Base-by-base conservation (phyloP, 2,329 filamentous ascomycete genomes). In the Aspergillus sp. region DNA sequence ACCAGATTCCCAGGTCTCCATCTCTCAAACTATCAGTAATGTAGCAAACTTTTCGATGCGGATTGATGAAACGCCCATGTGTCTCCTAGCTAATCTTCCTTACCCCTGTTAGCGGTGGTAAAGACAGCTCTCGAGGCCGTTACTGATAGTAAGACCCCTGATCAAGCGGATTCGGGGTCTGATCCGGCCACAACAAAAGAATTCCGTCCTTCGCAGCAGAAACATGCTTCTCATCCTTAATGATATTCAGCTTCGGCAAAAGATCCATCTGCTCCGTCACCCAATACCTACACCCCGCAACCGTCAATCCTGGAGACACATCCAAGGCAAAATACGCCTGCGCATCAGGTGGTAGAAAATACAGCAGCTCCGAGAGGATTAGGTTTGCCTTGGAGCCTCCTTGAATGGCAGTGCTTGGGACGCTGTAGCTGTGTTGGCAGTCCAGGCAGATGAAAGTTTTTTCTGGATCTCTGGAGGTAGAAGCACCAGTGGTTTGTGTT, bases 401-500 rank as follows among this genome's bases (percentile, higher is more conserved):
- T 7, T 44, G 33, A 4, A 58, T 43, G 12, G 53, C 37, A 13
- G 51, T 52, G 38, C 51, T 58, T 2, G 53, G 55, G 23, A 53
- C 23, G 4, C 22, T 46, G 44, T 55, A 54, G 30, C 41, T 59
- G 1, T 49, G 52, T 22, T 53, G 53, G 12, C 59, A 60, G 52
- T 65, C 59, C 30, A 59, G 54, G 7, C 53, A 57, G 19, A 61
- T 56, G 5, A 57, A 64, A 25, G 7, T 51, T 42, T 49, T 55
- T 3, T 55, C n/a, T 50, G 35, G 58, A 58, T 17, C 59, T 47
- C 3, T 35, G 23, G 23, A 56, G 46, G 42, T 55, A 58, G 47
- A 56, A 39, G 32, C 56, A 55, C 53, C 53, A 58, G 43, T 55
- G 53, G 35, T 58, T 56, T 22, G 54, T 56, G 30, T 39, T 20